Base-by-base conservation (phyloP, 192 early-diverging fungal species). In the Coemansia sp. region DNA sequence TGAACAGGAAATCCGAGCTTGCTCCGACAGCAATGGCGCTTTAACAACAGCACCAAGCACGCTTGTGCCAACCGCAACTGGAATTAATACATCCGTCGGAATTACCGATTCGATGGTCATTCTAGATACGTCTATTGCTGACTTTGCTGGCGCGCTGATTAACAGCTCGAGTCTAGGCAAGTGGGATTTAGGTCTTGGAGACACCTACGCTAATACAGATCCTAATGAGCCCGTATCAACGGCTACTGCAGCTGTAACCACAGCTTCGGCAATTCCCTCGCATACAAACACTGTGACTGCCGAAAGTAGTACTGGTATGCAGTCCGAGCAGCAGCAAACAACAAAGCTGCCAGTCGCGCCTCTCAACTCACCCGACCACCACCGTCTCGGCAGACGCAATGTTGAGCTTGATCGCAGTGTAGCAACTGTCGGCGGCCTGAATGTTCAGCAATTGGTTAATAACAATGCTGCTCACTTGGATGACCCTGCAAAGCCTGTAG, bases 341-440 rank as follows among this genome's bases (percentile, higher is more conserved):
- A 10, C 50, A 7, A 30, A 12, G 8, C 42, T 28, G 18, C 14
- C 60, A 3, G 38, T 54, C 18, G 54, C 34, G 4, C 33, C 51
- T n/a, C 56, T 80, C 1, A 66, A 71, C 45, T 73, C 77, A 8
- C 77, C 77, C 3, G 69, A 63, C 18, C 72, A 71, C 38, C 61
- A 71, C 7, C 42, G 58, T 17, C 62, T 75, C 30, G 73, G 57
- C 7, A 62, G 56, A 7, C 68, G 36, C 8, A 71, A 55, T 12
- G 22, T 56, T 7, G 54, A 51, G 29, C 48, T 56, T 50, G 34
- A 66, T 17, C 56, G 64, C 32, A 49, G 61, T 61, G 18, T 40
- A 29, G 64, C 28, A 31, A 6, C 60, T 5, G 32, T n/a, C 10
- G 20, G n/a, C 12, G 30, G 10, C 17, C 58, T 42, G 5, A 8